Evolutionary conservation across 192 early-diverging fungal genomes (phyloP), one percentile per base, ranked within the genome.

Genomic region (Entomortierella lignicola): DNA sequence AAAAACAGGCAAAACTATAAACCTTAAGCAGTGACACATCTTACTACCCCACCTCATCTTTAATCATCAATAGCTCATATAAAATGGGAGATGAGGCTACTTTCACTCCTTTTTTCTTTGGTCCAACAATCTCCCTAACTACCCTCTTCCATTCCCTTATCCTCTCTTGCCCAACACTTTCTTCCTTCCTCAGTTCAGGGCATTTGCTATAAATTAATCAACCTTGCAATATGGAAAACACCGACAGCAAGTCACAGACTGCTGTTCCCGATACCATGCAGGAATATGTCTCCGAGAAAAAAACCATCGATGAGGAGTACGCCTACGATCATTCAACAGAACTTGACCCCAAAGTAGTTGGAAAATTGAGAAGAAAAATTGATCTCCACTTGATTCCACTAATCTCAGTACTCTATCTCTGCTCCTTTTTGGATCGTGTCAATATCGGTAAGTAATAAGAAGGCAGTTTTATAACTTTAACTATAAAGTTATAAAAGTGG

Each of bases 391-490:
- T 93, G 43, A 82, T 92, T 30, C 91, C 92, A 2, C 85, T 91
- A 34, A 84, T 92, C 20, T 73, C 85, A 23, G 50, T 91, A 20
- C 83, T 93, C 8, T 93, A 94, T 44, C 82, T 94, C 34, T 91
- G 89, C 64, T 88, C 86, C 51, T 87, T 90, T 53, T 83, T 94
- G 39, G 93, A 94, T 66, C 89, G 93, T 55, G 75, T 79, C 56
- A 79, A 79, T 42, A 77, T 77, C 32, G 72, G 72, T 77, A 68
- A 60, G 67, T 20, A 15, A 2, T 17, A 10, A 27, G 23, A 17
- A 13, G n/a, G n/a, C n/a, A n/a, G n/a, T n/a, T n/a, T n/a, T n/a
- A n/a, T n/a, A n/a, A n/a, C n/a, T n/a, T n/a, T n/a, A n/a, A n/a
- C n/a, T n/a, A n/a, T n/a, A n/a, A n/a, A n/a, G n/a, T n/a, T n/a